Conservation (phyloP, 2,329 filamentous ascomycete species). For the Scedosporium aurantiacum region DNA sequence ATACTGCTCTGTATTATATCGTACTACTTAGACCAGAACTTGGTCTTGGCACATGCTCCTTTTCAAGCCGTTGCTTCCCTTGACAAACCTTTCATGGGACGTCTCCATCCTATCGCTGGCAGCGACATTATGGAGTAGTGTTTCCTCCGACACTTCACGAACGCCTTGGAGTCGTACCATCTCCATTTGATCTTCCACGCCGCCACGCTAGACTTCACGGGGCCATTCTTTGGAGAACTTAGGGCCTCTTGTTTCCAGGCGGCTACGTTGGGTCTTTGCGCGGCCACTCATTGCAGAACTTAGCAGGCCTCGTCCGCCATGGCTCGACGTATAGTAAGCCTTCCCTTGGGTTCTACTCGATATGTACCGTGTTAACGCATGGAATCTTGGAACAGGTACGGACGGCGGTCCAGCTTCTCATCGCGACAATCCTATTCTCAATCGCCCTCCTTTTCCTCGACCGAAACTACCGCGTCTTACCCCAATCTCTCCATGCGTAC, state of each 20-base stretch:
- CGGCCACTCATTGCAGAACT: not conserved
- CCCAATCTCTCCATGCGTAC: constrained; percentile 74
- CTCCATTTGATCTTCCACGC: not conserved
- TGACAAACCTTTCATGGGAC: not conserved
- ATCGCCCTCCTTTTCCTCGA: constrained; percentile 73
- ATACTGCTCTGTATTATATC: too few relatives aligned
- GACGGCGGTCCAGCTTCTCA: constrained; percentile 65
- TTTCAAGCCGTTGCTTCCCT: not conserved
- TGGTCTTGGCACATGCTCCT: not conserved
- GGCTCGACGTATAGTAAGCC: constrained; percentile 10
- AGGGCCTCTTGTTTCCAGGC: too few relatives aligned
- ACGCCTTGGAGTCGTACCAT: not conserved
- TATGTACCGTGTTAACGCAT: not conserved
- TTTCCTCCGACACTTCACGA: not conserved
- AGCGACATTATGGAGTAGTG: not conserved
- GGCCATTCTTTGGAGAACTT: not conserved
- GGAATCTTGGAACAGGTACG: constrained; percentile 32
- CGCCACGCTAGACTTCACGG: not conserved
- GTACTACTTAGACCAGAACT: not conserved
- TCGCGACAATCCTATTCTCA: constrained; percentile 54
- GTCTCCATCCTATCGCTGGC: not conserved
- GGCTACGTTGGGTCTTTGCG: not conserved
- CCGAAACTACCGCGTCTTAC: constrained; percentile 77
- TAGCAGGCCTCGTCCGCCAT: not conserved
- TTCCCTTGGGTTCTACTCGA: not conserved